Percentiles rank a stretch among this genome's conserved stretches.
Conservation (phyloP, 768 basidiomycete species). For the Macrocybe gigantea region DNA sequence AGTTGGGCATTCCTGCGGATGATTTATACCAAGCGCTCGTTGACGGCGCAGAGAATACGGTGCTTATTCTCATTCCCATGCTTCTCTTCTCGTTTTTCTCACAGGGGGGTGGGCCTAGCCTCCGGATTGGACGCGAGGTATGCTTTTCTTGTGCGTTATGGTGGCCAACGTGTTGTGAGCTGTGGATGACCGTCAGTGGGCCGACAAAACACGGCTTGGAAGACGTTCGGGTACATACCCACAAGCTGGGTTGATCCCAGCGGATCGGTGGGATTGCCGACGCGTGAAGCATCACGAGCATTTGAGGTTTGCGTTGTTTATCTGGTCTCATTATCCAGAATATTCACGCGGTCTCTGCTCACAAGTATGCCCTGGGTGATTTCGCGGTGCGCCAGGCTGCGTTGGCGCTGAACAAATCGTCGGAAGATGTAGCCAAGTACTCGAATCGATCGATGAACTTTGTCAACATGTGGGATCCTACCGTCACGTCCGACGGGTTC, state of each 20-base stretch:
- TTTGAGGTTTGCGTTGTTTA: constrained; percentile 29
- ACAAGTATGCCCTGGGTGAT: constrained; percentile 42
- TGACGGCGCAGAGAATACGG: constrained; percentile 47
- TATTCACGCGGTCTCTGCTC: background rate
- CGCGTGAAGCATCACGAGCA: constrained; percentile 44
- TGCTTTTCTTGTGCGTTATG: background rate
- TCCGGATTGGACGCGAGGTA: constrained; percentile 44
- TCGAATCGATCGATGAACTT: constrained; percentile 48
- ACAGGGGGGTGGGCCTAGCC: constrained; percentile 21
- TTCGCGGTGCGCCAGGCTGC: constrained; percentile 50
- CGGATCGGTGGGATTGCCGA: constrained; percentile 39
- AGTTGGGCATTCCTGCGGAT: constrained; percentile 36
- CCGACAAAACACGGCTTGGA: constrained; percentile 49
- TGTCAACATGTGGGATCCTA: constrained; percentile 44
- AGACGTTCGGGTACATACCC: constrained; percentile 41
- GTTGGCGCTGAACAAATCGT: constrained; percentile 30
- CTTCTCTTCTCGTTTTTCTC: background rate
- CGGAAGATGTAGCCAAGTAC: constrained; percentile 34
- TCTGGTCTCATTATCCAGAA: background rate
- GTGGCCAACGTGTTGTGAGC: background rate
- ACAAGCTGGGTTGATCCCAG: constrained; percentile 44
- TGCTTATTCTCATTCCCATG: constrained; percentile 12
- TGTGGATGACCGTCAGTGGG: constrained; percentile 25
- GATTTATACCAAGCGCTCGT: constrained; percentile 45
- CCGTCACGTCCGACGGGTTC: constrained; percentile 39